These are phyloP conservation scores for Neurospora hispaniola DNA, from an alignment of 495 filamentous ascomycete genomes.

Conservation along the genomic window DNA sequence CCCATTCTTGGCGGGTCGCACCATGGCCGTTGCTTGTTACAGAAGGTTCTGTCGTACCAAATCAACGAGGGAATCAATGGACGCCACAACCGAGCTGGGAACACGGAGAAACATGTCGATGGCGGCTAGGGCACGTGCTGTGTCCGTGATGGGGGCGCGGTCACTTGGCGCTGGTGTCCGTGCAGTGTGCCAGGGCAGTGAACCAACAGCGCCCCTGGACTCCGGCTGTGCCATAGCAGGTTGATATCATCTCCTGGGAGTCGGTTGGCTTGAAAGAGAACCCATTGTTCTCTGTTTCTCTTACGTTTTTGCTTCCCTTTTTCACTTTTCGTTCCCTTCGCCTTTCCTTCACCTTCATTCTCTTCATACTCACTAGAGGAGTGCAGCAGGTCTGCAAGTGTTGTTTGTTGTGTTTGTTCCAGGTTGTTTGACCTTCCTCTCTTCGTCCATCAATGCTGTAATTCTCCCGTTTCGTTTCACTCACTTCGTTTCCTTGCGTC, in stretches of 20 bases:
- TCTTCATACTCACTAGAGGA: not conserved
- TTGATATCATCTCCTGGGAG: not conserved
- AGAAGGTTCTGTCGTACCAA: not conserved
- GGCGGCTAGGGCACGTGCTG: not conserved
- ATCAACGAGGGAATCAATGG: not conserved
- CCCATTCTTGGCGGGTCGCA: not conserved
- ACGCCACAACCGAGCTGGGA: not conserved
- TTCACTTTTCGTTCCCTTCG: conserved; percentile 2
- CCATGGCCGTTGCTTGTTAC: not conserved
- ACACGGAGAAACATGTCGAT: not conserved
- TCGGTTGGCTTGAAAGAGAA: not conserved
- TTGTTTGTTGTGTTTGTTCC: not conserved
- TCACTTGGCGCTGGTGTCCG: not conserved
- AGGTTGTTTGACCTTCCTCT: not conserved
- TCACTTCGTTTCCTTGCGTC: not conserved
- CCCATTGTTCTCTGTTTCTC: not conserved
- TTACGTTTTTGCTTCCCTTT: not conserved
- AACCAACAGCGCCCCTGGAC: not conserved
- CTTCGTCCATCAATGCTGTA: conserved; percentile 1
- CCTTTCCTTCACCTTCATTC: not conserved
- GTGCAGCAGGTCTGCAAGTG: conserved; percentile 12
- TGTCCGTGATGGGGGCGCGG: not conserved
- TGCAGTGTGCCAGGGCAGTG: not conserved
- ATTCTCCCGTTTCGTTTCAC: not conserved
- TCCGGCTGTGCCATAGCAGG: not conserved